These are phyloP conservation scores for Ophiostoma populinum DNA, from an alignment of 2,329 filamentous ascomycete genomes.

Conservation along the genomic window DNA sequence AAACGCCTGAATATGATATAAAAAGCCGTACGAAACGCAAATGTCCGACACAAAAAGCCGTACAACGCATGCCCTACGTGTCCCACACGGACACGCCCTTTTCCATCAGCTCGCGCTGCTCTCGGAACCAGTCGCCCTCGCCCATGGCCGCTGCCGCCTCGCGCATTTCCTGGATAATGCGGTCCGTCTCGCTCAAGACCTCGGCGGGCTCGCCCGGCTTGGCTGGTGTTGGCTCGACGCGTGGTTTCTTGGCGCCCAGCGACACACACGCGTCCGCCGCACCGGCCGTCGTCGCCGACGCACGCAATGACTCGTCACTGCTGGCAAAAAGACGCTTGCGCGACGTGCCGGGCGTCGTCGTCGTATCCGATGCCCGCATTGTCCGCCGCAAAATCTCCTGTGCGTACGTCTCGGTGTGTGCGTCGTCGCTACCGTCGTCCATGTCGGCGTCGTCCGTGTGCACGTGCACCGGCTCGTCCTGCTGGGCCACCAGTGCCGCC, in stretches of 20 bases:
- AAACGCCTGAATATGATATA: neutral
- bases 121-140: conserved; percentile 28
- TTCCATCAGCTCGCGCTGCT: conserved; percentile 24
- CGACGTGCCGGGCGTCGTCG: neutral
- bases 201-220: neutral
- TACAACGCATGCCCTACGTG: neutral
- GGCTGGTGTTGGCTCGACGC: neutral
- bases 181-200: conserved; percentile 13
- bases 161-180: conserved; percentile 25
- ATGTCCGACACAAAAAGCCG: neutral
- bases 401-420: conserved; percentile 3
- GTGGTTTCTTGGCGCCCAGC: conserved; percentile 6
- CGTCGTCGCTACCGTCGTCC: neutral
- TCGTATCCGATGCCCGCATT: neutral
- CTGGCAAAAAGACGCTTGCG: conserved; percentile 6
- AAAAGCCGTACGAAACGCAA: no score
- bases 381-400: conserved; percentile 5
- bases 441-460: neutral
- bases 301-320: no score
- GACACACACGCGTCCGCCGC: no score
- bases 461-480: neutral
- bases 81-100: conserved; percentile 8
- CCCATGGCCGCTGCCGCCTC: conserved; percentile 27
- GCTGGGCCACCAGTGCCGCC: neutral
- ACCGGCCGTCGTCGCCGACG: no score